Evolutionary conservation across 257 asterid genomes (phyloP).

Genomic region (Hygrophila difformis): DNA sequence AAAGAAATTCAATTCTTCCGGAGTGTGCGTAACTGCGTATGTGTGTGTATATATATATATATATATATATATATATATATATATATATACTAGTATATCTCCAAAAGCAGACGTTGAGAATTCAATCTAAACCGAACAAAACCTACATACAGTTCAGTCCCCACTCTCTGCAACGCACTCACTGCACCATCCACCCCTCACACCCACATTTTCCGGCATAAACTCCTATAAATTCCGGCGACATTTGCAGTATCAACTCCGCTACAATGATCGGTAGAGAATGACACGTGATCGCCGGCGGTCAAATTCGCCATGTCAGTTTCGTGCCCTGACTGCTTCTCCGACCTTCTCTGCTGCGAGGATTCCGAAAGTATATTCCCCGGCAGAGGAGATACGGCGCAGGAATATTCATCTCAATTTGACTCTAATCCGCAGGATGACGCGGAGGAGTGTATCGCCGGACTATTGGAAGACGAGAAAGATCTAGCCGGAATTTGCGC

Average conservation of each 20-base stretch:
- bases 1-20: too few species aligned
- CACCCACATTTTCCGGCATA: conserved; percentile 31
- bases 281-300: conserved; percentile 31
- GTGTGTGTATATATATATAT: too few species aligned
- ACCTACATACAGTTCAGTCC: conserved; percentile 32
- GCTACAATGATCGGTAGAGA: conserved; percentile 31
- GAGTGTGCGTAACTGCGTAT: too few species aligned
- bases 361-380: conserved; percentile 42
- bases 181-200: too few species aligned
- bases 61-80: too few species aligned
- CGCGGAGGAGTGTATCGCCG: conserved; percentile 62
- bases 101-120: conserved; percentile 28
- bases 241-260: not conserved
- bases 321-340: conserved; percentile 70
- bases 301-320: conserved; percentile 51
- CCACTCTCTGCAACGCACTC: conserved; percentile 8
- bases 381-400: conserved; percentile 32
- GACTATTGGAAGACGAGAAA: conserved; percentile 59
- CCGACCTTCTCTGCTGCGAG: conserved; percentile 89
- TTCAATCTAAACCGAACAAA: conserved; percentile 29
- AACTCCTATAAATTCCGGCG: conserved; percentile 50
- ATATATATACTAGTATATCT: too few species aligned
- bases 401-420: conserved; percentile 59
- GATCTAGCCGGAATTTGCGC: conserved; percentile 29
- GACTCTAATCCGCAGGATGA: conserved; percentile 32